These are phyloP conservation scores for Evansstolkia leycettana DNA, from an alignment of 495 filamentous ascomycete species.

Conservation along the genomic window DNA sequence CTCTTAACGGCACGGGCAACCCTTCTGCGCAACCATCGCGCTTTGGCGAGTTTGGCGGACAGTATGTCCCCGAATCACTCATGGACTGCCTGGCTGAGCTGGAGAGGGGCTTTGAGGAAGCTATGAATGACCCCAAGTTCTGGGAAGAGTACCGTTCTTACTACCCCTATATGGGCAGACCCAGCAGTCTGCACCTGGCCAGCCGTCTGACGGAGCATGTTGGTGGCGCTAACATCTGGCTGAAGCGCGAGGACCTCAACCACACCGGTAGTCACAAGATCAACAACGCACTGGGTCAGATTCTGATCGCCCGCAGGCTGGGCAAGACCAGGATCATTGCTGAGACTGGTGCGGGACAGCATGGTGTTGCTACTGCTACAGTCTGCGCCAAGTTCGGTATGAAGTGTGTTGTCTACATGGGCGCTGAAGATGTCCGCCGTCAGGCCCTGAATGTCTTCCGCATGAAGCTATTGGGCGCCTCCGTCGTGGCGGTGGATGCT, in stretches of 20 bases:
- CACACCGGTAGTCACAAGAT: constrained; percentile 86
- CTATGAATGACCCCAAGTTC: constrained; percentile 76
- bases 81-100: constrained; percentile 94
- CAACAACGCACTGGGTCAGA: constrained; percentile 89
- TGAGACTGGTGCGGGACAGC: constrained; percentile 92
- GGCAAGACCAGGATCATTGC: constrained; percentile 93
- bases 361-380: constrained; percentile 89
- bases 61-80: constrained; percentile 94
- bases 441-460: constrained; percentile 94
- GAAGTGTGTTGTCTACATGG: constrained; percentile 95
- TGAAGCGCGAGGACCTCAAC: constrained; percentile 92
- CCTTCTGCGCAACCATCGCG: constrained; percentile 55
- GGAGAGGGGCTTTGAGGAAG: constrained; percentile 79
- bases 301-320: constrained; percentile 65
- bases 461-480: constrained; percentile 88
- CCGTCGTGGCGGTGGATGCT: constrained; percentile 76
- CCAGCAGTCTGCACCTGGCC: constrained; percentile 80
- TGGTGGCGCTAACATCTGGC: constrained; percentile 86
- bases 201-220: constrained; percentile 78
- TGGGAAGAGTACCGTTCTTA: constrained; percentile 96
- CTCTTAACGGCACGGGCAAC: constrained; percentile 47
- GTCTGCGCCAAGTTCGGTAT: constrained; percentile 95
- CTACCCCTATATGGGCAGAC: constrained; percentile 96
- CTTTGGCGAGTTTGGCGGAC: constrained; percentile 96
- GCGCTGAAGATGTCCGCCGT: constrained; percentile 82